Conservation (phyloP, 208 protist species). For the Crithidia bombi region DNA sequence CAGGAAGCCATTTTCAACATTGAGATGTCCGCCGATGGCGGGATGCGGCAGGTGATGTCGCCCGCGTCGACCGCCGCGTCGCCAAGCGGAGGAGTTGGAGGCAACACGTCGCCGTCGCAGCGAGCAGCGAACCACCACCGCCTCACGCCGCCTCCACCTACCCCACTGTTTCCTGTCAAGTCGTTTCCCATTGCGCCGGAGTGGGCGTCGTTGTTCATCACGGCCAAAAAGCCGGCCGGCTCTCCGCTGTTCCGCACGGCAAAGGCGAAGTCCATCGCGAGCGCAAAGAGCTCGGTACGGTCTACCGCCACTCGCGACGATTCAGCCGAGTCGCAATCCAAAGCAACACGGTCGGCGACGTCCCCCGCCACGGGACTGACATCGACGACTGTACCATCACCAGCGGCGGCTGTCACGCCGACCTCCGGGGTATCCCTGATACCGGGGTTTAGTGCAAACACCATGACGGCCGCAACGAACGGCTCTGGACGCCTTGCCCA, state of each 20-base stretch:
- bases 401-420: slow-evolving; percentile 9
- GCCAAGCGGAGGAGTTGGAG: neutral
- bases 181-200: slow-evolving; percentile 13
- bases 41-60: slow-evolving; percentile 1
- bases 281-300: neutral
- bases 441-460: neutral
- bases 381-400: slow-evolving; percentile 11
- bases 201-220: slow-evolving; percentile 46
- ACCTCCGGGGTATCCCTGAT: slow-evolving; percentile 13
- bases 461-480: neutral
- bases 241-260: slow-evolving; percentile 35
- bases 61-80: neutral
- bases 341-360: neutral
- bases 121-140: too few species aligned
- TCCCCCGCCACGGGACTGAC: neutral
- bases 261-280: slow-evolving; percentile 12
- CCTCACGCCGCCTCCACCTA: neutral
- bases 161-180: neutral
- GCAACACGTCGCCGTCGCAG: neutral
- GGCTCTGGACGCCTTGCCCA: neutral
- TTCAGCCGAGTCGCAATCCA: neutral
- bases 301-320: neutral
- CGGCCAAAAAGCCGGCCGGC: slow-evolving; percentile 18
- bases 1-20: slow-evolving; percentile 82
- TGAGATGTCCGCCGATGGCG: slow-evolving; percentile 39